Evolutionary conservation across 192 early-diverging fungal species (phyloP), one percentile per base, ranked within the genome.

Genomic region (Kickxella alabastrina): DNA sequence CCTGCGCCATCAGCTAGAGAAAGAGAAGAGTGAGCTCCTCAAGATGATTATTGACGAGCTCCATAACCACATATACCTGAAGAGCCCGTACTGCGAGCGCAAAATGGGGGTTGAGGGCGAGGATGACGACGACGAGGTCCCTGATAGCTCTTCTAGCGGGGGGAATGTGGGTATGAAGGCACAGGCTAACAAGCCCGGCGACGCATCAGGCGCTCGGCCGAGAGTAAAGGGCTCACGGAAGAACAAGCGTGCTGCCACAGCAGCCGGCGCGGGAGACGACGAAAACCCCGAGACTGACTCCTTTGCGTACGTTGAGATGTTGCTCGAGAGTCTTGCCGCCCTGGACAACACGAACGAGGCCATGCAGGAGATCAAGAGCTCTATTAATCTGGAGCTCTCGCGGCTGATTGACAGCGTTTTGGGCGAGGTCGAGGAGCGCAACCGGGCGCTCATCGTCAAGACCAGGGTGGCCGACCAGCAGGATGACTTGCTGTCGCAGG

Each of bases 21-120:
- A 71, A 47, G 77, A 79, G 23, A 75, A 72, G 44, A 43, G 36
- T 15, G 65, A 62, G 19, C 24, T 73, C 38, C 68, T 82, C 18
- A 84, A 85, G 43, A 62, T 76, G 9, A 70, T 88, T 9, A 80
- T 87, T 31, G 88, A 88, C 43, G 87, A 90, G 46, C 74, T 90
- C 27, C 87, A 88, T 37, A 87, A 80, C 57, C 85, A 88, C 57
- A 60, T 90, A 6, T 90, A 90, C 68, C 53, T 90, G 2, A 90
- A 88, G 35, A 88, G 84, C 28, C 79, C 83, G 10, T 88, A 88
- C 49, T 86, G 85, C 47, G 87, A 86, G 56, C 72, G 78, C 10
- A 70, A 70, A 21, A 63, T 62, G 61, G 72, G 64, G 17, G 22
- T 65, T 1, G 76, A 65, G 25, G 64, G 54, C 40, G 69, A 74